Evolutionary conservation across 768 basidiomycete species (phyloP), one percentile per base, ranked within the genome.

Genomic region (Boletus patriciae): DNA sequence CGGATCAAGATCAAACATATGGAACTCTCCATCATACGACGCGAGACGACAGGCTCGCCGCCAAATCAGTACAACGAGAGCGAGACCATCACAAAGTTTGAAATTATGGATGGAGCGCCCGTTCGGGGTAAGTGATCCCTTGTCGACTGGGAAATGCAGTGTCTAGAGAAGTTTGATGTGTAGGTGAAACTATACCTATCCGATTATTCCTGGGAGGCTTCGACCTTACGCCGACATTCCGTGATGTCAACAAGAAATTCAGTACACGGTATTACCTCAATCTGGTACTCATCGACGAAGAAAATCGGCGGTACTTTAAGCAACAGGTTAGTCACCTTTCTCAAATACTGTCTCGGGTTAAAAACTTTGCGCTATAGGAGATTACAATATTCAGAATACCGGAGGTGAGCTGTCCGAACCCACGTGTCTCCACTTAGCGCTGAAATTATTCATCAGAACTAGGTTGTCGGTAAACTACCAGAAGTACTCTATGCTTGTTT

Each of bases 21-120:
- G 96, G 95, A 99, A 70, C 80, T 98, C 27, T 98, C 94, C 16
- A 98, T 98, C 69, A 98, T 99, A 63, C 87, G 96, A 38, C 83
- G 95, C 21, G 97, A 98, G 73, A 99, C 97, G 21, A 98, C 96
- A 0, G 96, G 96, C 13, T 83, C 94, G 15, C 92, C 92, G 3
- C 97, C 97, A n/a, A 99, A 98, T 66, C 94, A 95, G 75, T 98
- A 99, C 73, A 99, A 98, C 70, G 96, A 99, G 73, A 93, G 90
- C 66, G 95, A 98, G 71, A 98, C 95, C 9, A 98, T 99, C 66
- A 98, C 97, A 10, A 98, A 98, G 74, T 98, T 98, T 68, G 97
- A 98, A 75, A 97, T 98, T 63, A 97, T 97, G 95, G 95, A 98
- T 70, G 94, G 95, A 3, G 93, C 95, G 8, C 96, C 96, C 2